phyloP scores from a whole-genome alignment of 345 rosid species.

The Jatropha curcas region DNA sequence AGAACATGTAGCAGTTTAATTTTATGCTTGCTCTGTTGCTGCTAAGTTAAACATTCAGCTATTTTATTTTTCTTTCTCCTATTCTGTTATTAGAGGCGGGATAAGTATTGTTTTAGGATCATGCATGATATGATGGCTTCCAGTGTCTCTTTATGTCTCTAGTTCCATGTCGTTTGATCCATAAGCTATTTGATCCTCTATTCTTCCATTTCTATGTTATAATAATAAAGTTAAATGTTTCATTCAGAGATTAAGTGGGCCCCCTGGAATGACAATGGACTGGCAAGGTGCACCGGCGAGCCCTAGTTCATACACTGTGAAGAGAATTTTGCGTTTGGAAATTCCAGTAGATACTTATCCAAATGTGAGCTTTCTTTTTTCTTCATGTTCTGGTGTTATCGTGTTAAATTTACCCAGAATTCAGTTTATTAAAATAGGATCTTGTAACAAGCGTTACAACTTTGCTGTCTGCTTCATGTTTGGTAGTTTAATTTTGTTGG shows the following conservation, averaged over 20 bases:
- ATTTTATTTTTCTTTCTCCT: neutral
- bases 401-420: neutral
- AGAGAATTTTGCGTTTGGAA: constrained; percentile 96
- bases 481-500: constrained; percentile 96
- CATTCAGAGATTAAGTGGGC: constrained; percentile 77
- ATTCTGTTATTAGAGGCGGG: neutral
- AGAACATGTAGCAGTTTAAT: neutral
- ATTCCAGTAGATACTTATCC: constrained; percentile 95
- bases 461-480: constrained; percentile 13
- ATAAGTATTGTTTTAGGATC: neutral
- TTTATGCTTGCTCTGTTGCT: neutral
- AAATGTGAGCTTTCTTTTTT: constrained; percentile 42
- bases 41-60: neutral
- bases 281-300: constrained; percentile 99
- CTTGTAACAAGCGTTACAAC: constrained; percentile 4
- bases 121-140: neutral
- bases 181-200: neutral
- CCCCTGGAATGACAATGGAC: constrained; percentile 97
- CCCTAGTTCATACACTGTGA: constrained; percentile 87
- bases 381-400: constrained; percentile 2
- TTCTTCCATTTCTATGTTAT: constrained; percentile 1
- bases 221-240: constrained; percentile 11
- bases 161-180: neutral
- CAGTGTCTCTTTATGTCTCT: neutral
- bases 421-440: neutral